Evolutionary conservation across 2,329 filamentous ascomycete species (phyloP), one percentile per base, ranked within the genome.

Genomic region (Diplodia sapinea): DNA sequence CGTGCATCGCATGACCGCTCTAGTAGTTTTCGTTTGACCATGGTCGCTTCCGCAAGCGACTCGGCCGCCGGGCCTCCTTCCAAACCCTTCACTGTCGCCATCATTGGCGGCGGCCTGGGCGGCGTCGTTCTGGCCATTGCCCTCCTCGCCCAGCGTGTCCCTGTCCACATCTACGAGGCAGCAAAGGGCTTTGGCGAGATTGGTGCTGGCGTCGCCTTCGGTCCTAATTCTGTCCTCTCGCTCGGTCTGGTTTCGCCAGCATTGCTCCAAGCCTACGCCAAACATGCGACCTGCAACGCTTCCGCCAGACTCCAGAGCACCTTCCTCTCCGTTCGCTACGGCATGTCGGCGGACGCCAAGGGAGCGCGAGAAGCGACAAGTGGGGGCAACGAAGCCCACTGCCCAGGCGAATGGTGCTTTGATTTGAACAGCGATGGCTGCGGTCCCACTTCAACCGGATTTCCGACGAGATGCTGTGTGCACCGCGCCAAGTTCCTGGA

Each of bases 141-240:
- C 15, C 73, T 76, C 15, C 55, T 71, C n/a, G 72, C 72, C 59
- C 70, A 74, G 33, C 47, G 52, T n/a, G 67, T 76, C 54, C 69
- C 70, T 15, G 56, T 73, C 50, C 72, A 72, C 29, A 73, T 77
- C 59, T 76, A 75, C 69, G 75, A 77, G 59, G 68, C 72, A 13
- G 73, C 73, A 13, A 20, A 68, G 0, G 63, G 26, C 2, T 75
- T 76, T 56, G 70, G 71, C 4, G 71, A 74, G 52, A 73, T 76
- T 33, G 74, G 75, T 23, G 75, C 74, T 4, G 75, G 75, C 3
- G 70, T 77, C n/a, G 68, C 71, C 15, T 74, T 77, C 51, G 72
- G 72, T 1, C 67, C 71, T 12, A 77, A 77, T 61, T 65, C 75
- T 9, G 69, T 71, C 4, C 68, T 69, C 29, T 73, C 75, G 1